Base-by-base conservation (phyloP, 495 filamentous ascomycete species). In the Lophiostoma macrostomum region DNA sequence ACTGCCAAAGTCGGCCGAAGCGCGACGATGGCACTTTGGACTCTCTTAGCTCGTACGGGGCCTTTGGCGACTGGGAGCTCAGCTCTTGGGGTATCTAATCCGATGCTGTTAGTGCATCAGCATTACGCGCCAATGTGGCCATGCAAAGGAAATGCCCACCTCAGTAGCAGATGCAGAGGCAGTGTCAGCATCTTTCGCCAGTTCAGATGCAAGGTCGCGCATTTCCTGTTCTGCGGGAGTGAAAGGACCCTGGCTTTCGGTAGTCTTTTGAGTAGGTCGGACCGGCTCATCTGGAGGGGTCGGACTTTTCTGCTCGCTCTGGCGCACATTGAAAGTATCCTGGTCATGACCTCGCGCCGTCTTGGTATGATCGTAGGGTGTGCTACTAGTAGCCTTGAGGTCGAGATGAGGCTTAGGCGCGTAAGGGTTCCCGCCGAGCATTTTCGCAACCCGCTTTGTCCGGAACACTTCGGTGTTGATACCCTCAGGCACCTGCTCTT, bases 21-120 rank as follows among this genome's bases (percentile, higher is more conserved):
- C 93, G 83, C 19, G 89, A 87, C 4, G 93, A 89, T 8, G 93
- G 93, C 1, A 98, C 91, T 50, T 83, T 83, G 22, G 93, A 97
- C 62, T 96, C 90, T 41, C 83, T 78, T 72, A 97, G 85, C 57
- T 87, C 72, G 67, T 93, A 94, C 3, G 68, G 47, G 20, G 60
- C 42, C 25, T 53, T 49, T 39, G 22, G 22, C 13, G 56, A 35
- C n/a, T 28, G 19, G n/a, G 30, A 34, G 25, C 49, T 54, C 29
- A 63, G 18, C 38, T 69, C 60, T 58, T 37, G 29, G 34, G 64
- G 35, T 6, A 64, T 66, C 65, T 74, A 61, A 39, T 55, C 45
- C 18, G 19, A 8, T 12, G 39, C 69, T 72, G 66, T 75, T 64
- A 74, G 71, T 61, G 62, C 27, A 73, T 74, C 72, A 74, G 72